Percentiles rank a stretch among this genome's conserved stretches.
These are phyloP conservation scores for Cenchrus fungigraminus DNA, from an alignment of 176 grass and related monocot species.

Conservation along the genomic window DNA sequence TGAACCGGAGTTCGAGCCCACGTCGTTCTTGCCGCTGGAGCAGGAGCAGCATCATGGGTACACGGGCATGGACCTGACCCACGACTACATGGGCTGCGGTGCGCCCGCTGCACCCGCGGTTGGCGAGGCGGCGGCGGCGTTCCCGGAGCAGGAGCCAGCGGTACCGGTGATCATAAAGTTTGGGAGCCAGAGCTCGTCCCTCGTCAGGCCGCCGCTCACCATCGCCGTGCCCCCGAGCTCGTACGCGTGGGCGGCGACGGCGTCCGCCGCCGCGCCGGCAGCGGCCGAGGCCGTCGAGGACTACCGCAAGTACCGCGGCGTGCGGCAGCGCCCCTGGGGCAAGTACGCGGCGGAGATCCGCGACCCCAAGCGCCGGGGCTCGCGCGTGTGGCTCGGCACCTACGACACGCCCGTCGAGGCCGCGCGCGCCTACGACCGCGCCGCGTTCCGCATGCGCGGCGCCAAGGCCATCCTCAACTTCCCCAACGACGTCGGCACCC, in stretches of 20 bases:
- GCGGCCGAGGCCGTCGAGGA: not conserved
- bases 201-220: slow-evolving; percentile 19
- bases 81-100: slow-evolving; percentile 3
- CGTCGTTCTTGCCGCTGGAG: slow-evolving; percentile 22
- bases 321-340: slow-evolving; percentile 75
- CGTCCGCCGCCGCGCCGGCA: not conserved
- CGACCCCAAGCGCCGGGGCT: slow-evolving; percentile 67
- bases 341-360: slow-evolving; percentile 96
- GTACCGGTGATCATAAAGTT: slow-evolving; percentile 45
- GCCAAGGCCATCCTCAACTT: slow-evolving; percentile 87
- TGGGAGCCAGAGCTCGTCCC: slow-evolving; percentile 18
- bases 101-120: not conserved
- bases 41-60: not conserved
- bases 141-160: slow-evolving; percentile 33
- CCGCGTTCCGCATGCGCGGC: slow-evolving; percentile 73
- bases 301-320: slow-evolving; percentile 72
- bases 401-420: slow-evolving; percentile 70
- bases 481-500: slow-evolving; percentile 70
- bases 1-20: not conserved
- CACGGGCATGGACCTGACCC: not conserved
- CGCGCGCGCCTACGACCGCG: slow-evolving; percentile 73
- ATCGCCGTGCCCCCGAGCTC: slow-evolving; percentile 39
- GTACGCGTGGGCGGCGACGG: slow-evolving; percentile 14
- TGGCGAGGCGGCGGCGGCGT: not conserved
- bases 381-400: slow-evolving; percentile 85